phyloP scores from a whole-genome alignment of 306 rosid species.

The Malus sylvestris region DNA sequence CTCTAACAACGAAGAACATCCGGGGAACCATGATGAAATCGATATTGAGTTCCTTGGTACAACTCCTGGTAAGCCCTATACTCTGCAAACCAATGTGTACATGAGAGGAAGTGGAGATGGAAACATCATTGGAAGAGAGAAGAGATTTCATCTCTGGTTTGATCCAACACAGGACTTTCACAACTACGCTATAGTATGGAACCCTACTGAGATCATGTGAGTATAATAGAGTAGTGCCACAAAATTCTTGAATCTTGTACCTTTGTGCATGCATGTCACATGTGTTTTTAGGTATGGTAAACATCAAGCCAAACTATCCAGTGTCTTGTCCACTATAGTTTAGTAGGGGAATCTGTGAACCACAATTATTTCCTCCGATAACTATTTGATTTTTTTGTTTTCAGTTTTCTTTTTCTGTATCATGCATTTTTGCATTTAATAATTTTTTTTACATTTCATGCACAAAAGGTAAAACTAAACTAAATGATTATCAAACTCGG shows the following conservation, averaged over 20 bases:
- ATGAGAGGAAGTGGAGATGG: constrained; percentile 86
- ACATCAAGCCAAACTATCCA: constrained; percentile 1
- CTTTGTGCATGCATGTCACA: not conserved
- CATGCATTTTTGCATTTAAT: not conserved
- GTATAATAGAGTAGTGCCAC: not conserved
- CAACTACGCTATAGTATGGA: constrained; percentile 73
- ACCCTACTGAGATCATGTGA: constrained; percentile 81
- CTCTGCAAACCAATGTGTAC: constrained; percentile 86
- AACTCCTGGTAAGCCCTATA: constrained; percentile 65
- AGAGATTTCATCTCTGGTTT: constrained; percentile 83
- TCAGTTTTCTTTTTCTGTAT: not conserved
- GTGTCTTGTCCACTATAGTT: not conserved
- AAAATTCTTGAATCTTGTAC: not conserved
- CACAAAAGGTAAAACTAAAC: not conserved
- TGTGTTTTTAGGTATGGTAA: not conserved
- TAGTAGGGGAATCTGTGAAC: not conserved
- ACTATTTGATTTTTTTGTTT: not conserved
- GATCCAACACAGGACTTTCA: constrained; percentile 83
- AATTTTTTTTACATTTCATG: not conserved
- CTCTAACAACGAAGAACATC: constrained; percentile 78
- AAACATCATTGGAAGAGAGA: constrained; percentile 68
- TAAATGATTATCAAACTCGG: no score
- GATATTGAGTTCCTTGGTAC: constrained; percentile 91
- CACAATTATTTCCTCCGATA: not conserved
- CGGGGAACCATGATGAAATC: constrained; percentile 81